These are phyloP conservation scores for Candida awuae DNA, from an alignment of 805 yeast genomes.

Conservation along the genomic window DNA sequence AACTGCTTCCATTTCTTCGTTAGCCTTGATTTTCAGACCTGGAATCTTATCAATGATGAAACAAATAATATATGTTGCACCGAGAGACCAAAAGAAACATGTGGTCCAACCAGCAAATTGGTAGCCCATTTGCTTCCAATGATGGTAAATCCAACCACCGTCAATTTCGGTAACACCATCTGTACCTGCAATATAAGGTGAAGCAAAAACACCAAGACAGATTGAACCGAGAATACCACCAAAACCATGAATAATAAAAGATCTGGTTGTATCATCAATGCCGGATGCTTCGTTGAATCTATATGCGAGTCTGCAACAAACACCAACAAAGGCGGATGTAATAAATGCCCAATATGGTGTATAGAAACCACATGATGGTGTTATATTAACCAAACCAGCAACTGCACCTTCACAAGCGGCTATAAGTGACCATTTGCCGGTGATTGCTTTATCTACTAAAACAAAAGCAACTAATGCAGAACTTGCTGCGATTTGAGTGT, in stretches of 20 bases:
- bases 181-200: slow-evolving; percentile 35
- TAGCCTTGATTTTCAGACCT: slow-evolving; percentile 38
- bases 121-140: slow-evolving; percentile 38
- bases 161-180: slow-evolving; percentile 37
- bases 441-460: slow-evolving; percentile 32
- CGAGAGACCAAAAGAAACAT: slow-evolving; percentile 37
- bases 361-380: slow-evolving; percentile 40
- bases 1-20: slow-evolving; percentile 39
- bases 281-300: slow-evolving; percentile 34
- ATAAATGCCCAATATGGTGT: slow-evolving; percentile 41
- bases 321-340: slow-evolving; percentile 34
- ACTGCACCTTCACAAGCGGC: slow-evolving; percentile 42
- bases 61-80: slow-evolving; percentile 36
- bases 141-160: slow-evolving; percentile 42
- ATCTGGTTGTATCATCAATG: slow-evolving; percentile 39
- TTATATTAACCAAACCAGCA: slow-evolving; percentile 38
- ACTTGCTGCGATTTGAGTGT: slow-evolving; percentile 45
- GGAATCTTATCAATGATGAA: slow-evolving; percentile 44
- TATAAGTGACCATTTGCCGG: slow-evolving; percentile 34
- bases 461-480: slow-evolving; percentile 40
- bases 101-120: slow-evolving; percentile 39
- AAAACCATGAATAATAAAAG: slow-evolving; percentile 39
- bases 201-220: slow-evolving; percentile 39
- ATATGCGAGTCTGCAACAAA: slow-evolving; percentile 30
- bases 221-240: slow-evolving; percentile 41